Evolutionary conservation across 257 asterid genomes (phyloP).

Genomic region (Primulina tabacum): DNA sequence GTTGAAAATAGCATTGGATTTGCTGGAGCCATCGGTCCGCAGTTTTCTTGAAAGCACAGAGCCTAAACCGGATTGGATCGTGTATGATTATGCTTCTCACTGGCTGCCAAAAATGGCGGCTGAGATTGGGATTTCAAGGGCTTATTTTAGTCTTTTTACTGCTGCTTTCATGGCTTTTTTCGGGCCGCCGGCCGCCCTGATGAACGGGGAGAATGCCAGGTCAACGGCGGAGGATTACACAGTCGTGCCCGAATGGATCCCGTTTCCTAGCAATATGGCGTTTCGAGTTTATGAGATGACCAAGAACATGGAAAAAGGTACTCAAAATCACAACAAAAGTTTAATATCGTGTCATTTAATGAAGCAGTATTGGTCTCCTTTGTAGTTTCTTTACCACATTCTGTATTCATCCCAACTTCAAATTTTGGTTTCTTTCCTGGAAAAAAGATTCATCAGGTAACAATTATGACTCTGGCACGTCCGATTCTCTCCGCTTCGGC

Average conservation of each 20-base stretch:
- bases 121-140: conserved; percentile 37
- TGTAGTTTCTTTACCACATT: neutral
- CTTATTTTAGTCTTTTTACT: conserved; percentile 64
- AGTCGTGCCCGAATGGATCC: conserved; percentile 66
- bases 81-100: conserved; percentile 73
- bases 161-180: conserved; percentile 71
- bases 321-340: neutral
- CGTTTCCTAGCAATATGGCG: conserved; percentile 43
- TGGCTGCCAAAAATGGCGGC: conserved; percentile 64
- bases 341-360: neutral
- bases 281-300: conserved; percentile 62
- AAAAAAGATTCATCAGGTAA: conserved; percentile 52
- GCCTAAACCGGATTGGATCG: conserved; percentile 78
- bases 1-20: conserved; percentile 69
- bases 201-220: conserved; percentile 30
- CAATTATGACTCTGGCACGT: conserved; percentile 63
- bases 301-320: conserved; percentile 56
- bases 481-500: conserved; percentile 57
- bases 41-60: conserved; percentile 44
- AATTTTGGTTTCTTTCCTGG: neutral
- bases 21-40: conserved; percentile 46
- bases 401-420: neutral
- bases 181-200: conserved; percentile 51
- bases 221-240: conserved; percentile 55
- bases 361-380: neutral